phyloP scores from a whole-genome alignment of 192 early-diverging fungal species.

The Coemansia sp. region DNA sequence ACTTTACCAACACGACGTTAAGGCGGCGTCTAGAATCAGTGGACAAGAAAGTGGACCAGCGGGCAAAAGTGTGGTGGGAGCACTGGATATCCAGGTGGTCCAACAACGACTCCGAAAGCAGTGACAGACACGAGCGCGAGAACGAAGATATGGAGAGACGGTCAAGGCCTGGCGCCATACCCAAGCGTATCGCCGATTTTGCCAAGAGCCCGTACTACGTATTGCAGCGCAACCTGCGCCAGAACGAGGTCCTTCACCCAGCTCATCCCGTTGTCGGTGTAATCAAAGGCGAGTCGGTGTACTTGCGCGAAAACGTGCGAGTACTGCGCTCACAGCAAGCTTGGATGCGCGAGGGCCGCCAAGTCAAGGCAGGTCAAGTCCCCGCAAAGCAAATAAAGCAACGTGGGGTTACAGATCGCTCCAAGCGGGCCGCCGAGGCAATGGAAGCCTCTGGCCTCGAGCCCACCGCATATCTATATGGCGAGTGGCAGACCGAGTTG shows the following conservation, averaged over 20 bases:
- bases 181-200: constrained; percentile 74
- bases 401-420: constrained; percentile 12
- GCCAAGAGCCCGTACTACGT: constrained; percentile 77
- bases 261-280: constrained; percentile 68
- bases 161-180: constrained; percentile 66
- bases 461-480: constrained; percentile 57
- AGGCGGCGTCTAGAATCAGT: constrained; percentile 45
- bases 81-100: constrained; percentile 37
- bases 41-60: constrained; percentile 4
- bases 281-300: constrained; percentile 76
- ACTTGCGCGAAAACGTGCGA: constrained; percentile 72
- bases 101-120: constrained; percentile 11
- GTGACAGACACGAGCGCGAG: constrained; percentile 47
- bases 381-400: constrained; percentile 43
- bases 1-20: constrained; percentile 41
- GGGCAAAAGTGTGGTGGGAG: constrained; percentile 39
- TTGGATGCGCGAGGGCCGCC: constrained; percentile 56
- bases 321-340: constrained; percentile 62
- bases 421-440: constrained; percentile 16
- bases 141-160: constrained; percentile 50
- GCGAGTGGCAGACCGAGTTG: constrained; percentile 84
- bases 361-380: constrained; percentile 15
- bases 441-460: constrained; percentile 10
- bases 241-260: constrained; percentile 78
- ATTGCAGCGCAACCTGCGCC: constrained; percentile 80